These are phyloP conservation scores for Ceratocystis alfenasii DNA, from an alignment of 2,329 filamentous ascomycete species.

Conservation along the genomic window DNA sequence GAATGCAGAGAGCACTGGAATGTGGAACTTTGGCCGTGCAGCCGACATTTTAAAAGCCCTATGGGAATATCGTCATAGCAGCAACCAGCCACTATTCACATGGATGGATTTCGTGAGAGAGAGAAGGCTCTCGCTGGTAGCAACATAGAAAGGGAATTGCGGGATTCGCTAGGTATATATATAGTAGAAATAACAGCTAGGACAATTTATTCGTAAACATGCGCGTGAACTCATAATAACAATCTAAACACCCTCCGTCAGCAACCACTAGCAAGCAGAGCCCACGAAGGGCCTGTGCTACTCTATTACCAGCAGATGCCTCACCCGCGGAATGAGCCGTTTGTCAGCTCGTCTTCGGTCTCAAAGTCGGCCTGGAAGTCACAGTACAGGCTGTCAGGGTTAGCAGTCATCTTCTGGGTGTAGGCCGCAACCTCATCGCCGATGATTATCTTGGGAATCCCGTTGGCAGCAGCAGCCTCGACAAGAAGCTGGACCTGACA, in stretches of 20 bases:
- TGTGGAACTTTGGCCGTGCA: slow-evolving; percentile 18
- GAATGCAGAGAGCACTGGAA: slow-evolving; percentile 17
- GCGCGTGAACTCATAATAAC: neutral
- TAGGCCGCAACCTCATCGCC: slow-evolving; percentile 34
- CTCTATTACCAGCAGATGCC: neutral
- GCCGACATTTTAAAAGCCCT: slow-evolving; percentile 3
- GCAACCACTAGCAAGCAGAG: too few species aligned
- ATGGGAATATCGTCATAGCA: slow-evolving; percentile 7
- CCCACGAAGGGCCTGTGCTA: too few species aligned
- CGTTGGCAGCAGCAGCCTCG: slow-evolving; percentile 43
- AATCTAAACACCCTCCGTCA: neutral
- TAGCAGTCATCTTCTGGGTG: slow-evolving; percentile 26
- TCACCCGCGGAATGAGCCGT: slow-evolving; percentile 22
- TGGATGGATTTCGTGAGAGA: slow-evolving; percentile 19
- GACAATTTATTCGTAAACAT: neutral
- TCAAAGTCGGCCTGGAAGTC: slow-evolving; percentile 24
- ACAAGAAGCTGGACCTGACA: slow-evolving; percentile 55
- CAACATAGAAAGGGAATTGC: neutral
- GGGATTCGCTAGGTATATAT: too few species aligned
- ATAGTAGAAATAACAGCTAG: neutral
- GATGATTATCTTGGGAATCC: slow-evolving; percentile 30
- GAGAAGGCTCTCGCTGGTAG: slow-evolving; percentile 1
- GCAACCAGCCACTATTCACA: slow-evolving; percentile 1
- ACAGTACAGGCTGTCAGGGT: slow-evolving; percentile 23
- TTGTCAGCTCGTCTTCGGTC: slow-evolving; percentile 22